These are phyloP conservation scores for Mycena vitilis DNA, from an alignment of 768 basidiomycete species.

Conservation along the genomic window DNA sequence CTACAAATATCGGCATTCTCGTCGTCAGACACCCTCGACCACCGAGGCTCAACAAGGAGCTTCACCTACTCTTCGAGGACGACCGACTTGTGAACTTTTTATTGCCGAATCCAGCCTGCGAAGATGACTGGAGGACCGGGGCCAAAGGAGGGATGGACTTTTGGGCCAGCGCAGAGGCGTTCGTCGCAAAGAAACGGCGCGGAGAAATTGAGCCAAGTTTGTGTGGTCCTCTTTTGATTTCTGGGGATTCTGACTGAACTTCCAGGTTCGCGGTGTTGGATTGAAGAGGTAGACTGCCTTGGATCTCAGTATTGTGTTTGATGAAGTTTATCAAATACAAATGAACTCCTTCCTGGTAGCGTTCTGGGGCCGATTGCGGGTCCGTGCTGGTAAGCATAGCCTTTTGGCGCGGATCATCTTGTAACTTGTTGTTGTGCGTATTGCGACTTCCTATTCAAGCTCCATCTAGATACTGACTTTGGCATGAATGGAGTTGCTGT, in stretches of 20 bases:
- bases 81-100: background rate
- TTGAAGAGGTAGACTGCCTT: background rate
- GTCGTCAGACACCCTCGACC: background rate
- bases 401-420: no score
- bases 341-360: no score
- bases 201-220: slow-evolving; percentile 2
- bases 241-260: no score
- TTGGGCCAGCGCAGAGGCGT: background rate
- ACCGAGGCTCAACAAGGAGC: no score
- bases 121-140: background rate
- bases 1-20: background rate
- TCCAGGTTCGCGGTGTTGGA: slow-evolving; percentile 5
- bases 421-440: no score
- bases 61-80: background rate
- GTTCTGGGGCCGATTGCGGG: no score
- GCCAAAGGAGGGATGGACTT: background rate
- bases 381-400: no score
- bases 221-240: background rate
- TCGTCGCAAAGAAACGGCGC: background rate
- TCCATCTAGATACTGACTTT: no score
- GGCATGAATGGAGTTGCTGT: no score
- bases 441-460: no score
- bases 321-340: no score
- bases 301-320: no score
- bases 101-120: background rate